Conservation (phyloP, 257 asterid species). For the Misopates orontium region DNA sequence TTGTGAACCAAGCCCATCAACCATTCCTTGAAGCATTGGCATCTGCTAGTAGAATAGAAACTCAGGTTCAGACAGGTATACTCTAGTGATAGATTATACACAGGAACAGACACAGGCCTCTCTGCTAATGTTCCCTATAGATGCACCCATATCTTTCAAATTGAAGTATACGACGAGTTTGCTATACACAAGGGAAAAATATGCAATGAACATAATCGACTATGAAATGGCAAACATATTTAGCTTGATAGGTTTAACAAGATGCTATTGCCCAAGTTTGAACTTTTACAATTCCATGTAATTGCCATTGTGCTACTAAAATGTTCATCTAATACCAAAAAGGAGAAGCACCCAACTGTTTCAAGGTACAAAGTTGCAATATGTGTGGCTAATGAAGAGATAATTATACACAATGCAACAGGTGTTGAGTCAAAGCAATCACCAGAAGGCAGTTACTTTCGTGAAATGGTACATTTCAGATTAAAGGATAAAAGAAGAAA, state of each 20-base stretch:
- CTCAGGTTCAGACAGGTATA: conserved; percentile 19
- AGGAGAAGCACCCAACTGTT: too few relatives aligned
- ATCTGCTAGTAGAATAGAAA: conserved; percentile 49
- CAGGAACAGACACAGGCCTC: not conserved
- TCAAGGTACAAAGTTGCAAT: too few relatives aligned
- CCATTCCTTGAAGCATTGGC: conserved; percentile 63
- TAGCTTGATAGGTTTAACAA: not conserved
- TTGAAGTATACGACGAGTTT: not conserved
- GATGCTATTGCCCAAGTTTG: not conserved
- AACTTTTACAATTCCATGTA: not conserved
- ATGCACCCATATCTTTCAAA: not conserved
- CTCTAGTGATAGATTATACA: not conserved
- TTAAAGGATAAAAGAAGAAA: conserved; percentile 7
- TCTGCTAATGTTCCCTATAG: not conserved
- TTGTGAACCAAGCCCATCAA: conserved; percentile 83
- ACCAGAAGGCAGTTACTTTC: not conserved
- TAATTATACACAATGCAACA: not conserved
- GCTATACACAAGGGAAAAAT: not conserved
- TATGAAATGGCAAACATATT: not conserved
- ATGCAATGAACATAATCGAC: not conserved
- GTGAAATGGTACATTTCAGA: not conserved
- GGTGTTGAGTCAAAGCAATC: not conserved
- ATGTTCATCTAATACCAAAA: too few relatives aligned
- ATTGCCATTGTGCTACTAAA: too few relatives aligned
- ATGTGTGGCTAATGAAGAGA: too few relatives aligned